A percentile compares a stretch with the other conserved stretches of the same genome.
Conservation (phyloP, 2,329 filamentous ascomycete genomes). For the Fusarium equiseti region DNA sequence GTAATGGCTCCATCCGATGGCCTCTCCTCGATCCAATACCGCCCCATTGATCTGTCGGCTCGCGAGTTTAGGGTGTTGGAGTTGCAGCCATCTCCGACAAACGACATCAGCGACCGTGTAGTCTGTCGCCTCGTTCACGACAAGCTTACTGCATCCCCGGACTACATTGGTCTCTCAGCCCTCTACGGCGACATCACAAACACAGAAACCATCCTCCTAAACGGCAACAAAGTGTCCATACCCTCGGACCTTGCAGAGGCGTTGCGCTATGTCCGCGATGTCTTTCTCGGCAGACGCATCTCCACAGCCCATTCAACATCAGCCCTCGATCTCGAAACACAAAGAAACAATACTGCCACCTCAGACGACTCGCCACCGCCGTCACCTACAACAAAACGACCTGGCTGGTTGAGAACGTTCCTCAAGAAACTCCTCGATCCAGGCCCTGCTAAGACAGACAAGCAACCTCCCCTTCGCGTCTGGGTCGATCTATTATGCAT, state of each 20-base stretch:
- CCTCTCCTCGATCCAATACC: slow-evolving; percentile 38
- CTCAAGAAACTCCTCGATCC: slow-evolving; percentile 33
- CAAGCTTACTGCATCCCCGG: slow-evolving; percentile 28
- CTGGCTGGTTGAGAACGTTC: slow-evolving; percentile 40
- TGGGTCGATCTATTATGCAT: slow-evolving; percentile 44
- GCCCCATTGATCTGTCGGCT: slow-evolving; percentile 26
- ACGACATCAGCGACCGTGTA: slow-evolving; percentile 37
- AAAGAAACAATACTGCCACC: neutral
- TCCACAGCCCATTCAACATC: slow-evolving; percentile 16
- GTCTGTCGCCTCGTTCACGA: slow-evolving; percentile 42
- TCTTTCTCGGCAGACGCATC: slow-evolving; percentile 34
- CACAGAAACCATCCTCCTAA: slow-evolving; percentile 35
- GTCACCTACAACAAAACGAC: slow-evolving; percentile 35
- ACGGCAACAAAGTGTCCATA: slow-evolving; percentile 32
- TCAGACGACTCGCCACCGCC: slow-evolving; percentile 19
- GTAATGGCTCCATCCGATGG: slow-evolving; percentile 38
- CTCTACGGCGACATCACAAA: slow-evolving; percentile 39
- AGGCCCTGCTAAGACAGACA: neutral
- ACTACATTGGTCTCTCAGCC: slow-evolving; percentile 42
- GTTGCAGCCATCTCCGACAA: slow-evolving; percentile 35
- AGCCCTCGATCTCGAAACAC: slow-evolving; percentile 22
- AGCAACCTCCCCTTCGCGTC: slow-evolving; percentile 33
- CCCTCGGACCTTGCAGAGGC: slow-evolving; percentile 35
- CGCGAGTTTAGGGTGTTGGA: slow-evolving; percentile 41
- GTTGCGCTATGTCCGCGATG: slow-evolving; percentile 41